These are phyloP conservation scores for Colletotrichum gigasporum DNA, from an alignment of 2,329 filamentous ascomycete genomes.

Conservation along the genomic window DNA sequence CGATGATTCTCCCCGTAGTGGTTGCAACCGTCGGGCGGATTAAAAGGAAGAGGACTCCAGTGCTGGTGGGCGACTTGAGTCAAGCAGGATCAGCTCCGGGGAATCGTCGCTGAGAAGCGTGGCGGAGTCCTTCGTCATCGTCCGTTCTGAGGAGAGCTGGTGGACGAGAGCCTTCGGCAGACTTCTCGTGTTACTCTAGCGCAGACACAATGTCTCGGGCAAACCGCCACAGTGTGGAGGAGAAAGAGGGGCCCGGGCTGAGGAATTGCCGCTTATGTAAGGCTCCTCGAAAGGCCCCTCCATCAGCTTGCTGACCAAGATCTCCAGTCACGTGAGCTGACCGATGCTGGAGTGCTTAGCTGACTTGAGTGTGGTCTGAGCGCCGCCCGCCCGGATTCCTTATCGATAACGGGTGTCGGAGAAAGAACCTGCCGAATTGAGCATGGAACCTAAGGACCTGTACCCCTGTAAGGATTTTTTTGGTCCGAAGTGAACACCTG, in stretches of 20 bases:
- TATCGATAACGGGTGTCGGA: constrained; percentile 32
- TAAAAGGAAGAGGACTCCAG: neutral
- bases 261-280: neutral
- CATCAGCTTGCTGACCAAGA: too few species aligned
- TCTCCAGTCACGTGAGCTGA: neutral
- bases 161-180: constrained; percentile 23
- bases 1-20: constrained; percentile 12
- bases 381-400: neutral
- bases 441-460: neutral
- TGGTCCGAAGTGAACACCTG: constrained; percentile 34
- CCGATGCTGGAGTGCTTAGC: neutral
- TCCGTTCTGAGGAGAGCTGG: constrained; percentile 16
- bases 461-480: constrained; percentile 28
- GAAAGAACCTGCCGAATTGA: constrained; percentile 22
- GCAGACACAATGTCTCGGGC: constrained; percentile 28
- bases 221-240: constrained; percentile 17
- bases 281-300: too few species aligned
- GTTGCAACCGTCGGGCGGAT: constrained; percentile 8
- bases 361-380: constrained; percentile 13
- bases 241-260: neutral
- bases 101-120: constrained; percentile 9
- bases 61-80: neutral
- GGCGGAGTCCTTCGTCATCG: constrained; percentile 25
- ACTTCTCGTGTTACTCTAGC: constrained; percentile 25
- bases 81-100: neutral